phyloP scores from a whole-genome alignment of 2,329 filamentous ascomycete species.

The Calonectria crousiana region DNA sequence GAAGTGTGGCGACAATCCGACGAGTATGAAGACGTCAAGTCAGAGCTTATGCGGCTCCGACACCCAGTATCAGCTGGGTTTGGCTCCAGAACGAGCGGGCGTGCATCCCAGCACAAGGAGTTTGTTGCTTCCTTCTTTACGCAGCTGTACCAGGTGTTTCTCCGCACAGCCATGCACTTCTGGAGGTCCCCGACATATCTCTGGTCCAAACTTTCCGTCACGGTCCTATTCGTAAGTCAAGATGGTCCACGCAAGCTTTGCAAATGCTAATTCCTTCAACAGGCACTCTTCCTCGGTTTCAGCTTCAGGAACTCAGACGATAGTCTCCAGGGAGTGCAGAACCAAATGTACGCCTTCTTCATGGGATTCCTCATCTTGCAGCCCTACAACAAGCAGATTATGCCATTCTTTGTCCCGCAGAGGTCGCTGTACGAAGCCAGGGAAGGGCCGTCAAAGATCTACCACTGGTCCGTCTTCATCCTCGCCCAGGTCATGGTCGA shows the following conservation, averaged over 20 bases:
- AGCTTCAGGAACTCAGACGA: background rate
- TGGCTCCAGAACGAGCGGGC: background rate
- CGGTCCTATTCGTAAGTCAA: conserved; percentile 14
- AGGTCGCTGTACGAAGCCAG: conserved; percentile 85
- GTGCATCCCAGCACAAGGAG: conserved; percentile 55
- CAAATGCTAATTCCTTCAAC: background rate
- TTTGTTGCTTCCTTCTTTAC: conserved; percentile 67
- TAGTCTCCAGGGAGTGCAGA: conserved; percentile 68
- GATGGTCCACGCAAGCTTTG: background rate
- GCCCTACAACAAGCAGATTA: conserved; percentile 73
- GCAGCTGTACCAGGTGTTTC: conserved; percentile 75
- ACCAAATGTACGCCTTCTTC: conserved; percentile 88
- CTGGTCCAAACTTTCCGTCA: conserved; percentile 75
- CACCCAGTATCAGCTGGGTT: conserved; percentile 47
- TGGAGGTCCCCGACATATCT: conserved; percentile 92
- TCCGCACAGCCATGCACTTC: conserved; percentile 85
- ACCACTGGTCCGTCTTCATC: conserved; percentile 87
- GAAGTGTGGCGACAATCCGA: conserved; percentile 67
- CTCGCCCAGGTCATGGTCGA: conserved; percentile 87
- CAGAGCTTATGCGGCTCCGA: conserved; percentile 66
- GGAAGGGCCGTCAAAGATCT: conserved; percentile 84
- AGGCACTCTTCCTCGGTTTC: conserved; percentile 15
- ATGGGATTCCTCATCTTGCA: conserved; percentile 82
- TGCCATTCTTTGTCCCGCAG: conserved; percentile 87
- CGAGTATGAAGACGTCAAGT: conserved; percentile 66